These are phyloP conservation scores for Olyra latifolia DNA, from an alignment of 176 grass and related monocot species.

Conservation along the genomic window DNA sequence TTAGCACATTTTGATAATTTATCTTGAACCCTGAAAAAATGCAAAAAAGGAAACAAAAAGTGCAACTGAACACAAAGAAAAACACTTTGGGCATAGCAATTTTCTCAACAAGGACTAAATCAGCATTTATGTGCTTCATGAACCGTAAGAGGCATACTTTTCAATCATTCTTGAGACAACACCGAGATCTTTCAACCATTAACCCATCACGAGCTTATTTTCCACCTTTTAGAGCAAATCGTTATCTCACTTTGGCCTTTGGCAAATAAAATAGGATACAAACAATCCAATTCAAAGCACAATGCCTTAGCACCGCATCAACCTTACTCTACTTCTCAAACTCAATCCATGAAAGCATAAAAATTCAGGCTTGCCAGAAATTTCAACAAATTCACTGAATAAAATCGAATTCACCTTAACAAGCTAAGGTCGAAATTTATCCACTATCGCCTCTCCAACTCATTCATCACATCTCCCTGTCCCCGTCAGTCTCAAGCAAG, in stretches of 20 bases:
- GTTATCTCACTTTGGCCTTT: neutral
- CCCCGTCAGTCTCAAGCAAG: neutral
- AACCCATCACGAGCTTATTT: neutral
- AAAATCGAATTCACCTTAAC: neutral
- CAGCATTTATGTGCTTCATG: neutral
- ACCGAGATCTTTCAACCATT: neutral
- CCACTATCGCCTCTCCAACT: neutral
- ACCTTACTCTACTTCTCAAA: neutral
- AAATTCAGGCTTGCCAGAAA: conserved; percentile 1
- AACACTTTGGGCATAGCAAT: neutral
- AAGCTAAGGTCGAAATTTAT: neutral
- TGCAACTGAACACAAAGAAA: neutral
- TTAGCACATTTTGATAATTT: neutral
- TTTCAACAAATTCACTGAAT: neutral
- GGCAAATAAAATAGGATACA: neutral
- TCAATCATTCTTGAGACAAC: neutral
- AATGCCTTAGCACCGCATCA: neutral
- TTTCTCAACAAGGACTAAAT: neutral
- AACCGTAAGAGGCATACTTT: neutral
- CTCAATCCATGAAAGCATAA: neutral
- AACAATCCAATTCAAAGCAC: neutral
- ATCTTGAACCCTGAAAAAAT: neutral
- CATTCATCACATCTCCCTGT: conserved; percentile 1
- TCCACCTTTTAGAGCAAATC: neutral
- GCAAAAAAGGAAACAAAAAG: neutral